Conservation (phyloP, 371 early-diverging fungal genomes). For the Saksenaea vasiformis region DNA sequence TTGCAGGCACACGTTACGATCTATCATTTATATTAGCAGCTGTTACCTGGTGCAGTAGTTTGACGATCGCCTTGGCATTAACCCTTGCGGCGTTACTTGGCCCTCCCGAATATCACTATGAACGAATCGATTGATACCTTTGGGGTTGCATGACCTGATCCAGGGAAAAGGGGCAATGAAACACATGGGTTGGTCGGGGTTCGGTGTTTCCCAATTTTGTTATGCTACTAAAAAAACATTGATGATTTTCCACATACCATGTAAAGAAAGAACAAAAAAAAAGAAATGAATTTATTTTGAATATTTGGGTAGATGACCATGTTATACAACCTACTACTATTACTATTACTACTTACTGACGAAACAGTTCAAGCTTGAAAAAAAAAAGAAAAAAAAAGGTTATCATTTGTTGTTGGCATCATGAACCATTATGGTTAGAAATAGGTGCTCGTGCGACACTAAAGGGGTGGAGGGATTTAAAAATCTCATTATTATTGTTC, state of each 20-base stretch:
- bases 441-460: conserved; percentile 8
- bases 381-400: too few relatives aligned
- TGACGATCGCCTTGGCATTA: conserved; percentile 22
- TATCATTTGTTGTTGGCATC: not conserved
- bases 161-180: conserved; percentile 5
- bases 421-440: conserved; percentile 1
- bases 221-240: conserved; percentile 2
- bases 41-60: conserved; percentile 24
- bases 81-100: conserved; percentile 16
- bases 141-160: conserved; percentile 1
- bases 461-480: conserved; percentile 3
- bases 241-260: not conserved
- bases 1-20: conserved; percentile 24
- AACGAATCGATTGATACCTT: conserved; percentile 18
- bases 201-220: not conserved
- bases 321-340: too few relatives aligned
- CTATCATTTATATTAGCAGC: conserved; percentile 24
- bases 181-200: conserved; percentile 4
- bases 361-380: not conserved
- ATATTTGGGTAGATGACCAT: not conserved
- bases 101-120: conserved; percentile 18
- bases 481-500: conserved; percentile 5
- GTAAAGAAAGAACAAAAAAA: not conserved
- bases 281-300: conserved; percentile 5
- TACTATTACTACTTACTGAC: too few relatives aligned